phyloP scores from a whole-genome alignment of 202 grass and related monocot species.

The Hordeum pubiflorum region DNA sequence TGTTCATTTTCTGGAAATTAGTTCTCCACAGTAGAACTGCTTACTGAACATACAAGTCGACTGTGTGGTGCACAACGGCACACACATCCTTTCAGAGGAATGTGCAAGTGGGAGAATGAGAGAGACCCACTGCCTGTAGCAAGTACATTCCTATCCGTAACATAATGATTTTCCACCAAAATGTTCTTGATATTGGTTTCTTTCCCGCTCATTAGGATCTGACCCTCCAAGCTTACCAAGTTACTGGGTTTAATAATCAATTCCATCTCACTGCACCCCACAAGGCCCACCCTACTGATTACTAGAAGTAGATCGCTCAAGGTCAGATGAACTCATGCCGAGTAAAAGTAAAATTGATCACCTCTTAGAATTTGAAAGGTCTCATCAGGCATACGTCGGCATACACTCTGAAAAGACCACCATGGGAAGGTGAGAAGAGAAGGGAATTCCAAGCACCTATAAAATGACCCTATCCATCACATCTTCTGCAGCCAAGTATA shows the following conservation, averaged over 20 bases:
- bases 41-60: background rate
- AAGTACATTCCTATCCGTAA: background rate
- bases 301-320: background rate
- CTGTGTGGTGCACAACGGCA: background rate
- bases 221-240: background rate
- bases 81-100: background rate
- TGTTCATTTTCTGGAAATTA: background rate
- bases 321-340: background rate
- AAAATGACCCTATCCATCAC: background rate
- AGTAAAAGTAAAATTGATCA: background rate
- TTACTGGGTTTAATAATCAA: background rate
- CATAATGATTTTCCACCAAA: slow-evolving; percentile 30
- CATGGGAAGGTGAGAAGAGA: background rate
- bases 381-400: slow-evolving; percentile 19
- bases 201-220: background rate
- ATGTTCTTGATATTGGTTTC: background rate
- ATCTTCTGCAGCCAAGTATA: slow-evolving; percentile 12
- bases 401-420: background rate
- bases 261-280: background rate
- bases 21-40: background rate
- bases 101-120: background rate
- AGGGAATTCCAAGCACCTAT: slow-evolving; percentile 11
- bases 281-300: background rate
- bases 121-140: background rate
- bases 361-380: background rate